phyloP scores from a whole-genome alignment of 2,329 filamentous ascomycete genomes.

The Mariannaea sp. region DNA sequence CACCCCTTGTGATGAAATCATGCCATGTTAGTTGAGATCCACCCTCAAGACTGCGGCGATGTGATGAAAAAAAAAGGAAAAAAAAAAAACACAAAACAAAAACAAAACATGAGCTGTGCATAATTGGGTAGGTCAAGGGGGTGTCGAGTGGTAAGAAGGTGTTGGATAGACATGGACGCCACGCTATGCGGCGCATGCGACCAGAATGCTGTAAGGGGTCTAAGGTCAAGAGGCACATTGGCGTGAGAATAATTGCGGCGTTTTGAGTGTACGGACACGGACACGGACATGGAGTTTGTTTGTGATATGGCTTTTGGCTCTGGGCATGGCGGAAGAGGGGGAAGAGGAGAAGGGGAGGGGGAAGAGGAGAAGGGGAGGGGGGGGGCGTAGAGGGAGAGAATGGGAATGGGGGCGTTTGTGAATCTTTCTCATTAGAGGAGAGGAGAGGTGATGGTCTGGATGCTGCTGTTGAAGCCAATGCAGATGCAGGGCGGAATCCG shows the following conservation, averaged over 20 bases:
- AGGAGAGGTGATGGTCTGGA: neutral
- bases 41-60: neutral
- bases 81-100: neutral
- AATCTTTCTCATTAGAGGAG: conserved; percentile 4
- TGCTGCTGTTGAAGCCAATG: conserved; percentile 2
- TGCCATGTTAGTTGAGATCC: conserved; percentile 24
- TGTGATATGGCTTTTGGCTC: too few relatives aligned
- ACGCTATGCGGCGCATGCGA: too few relatives aligned
- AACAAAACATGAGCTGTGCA: too few relatives aligned
- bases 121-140: too few relatives aligned
- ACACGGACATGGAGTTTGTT: too few relatives aligned
- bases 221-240: neutral
- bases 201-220: too few relatives aligned
- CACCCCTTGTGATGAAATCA: conserved; percentile 48
- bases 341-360: neutral
- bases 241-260: neutral
- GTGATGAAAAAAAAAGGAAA: conserved; percentile 1
- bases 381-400: neutral
- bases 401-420: neutral
- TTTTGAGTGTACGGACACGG: neutral
- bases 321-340: neutral
- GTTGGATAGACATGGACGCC: too few relatives aligned
- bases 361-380: neutral
- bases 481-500: conserved; percentile 18
- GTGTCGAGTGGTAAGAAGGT: too few relatives aligned